phyloP scores from a whole-genome alignment of 2,329 filamentous ascomycete genomes.

The Hymenoscyphus salicellus region DNA sequence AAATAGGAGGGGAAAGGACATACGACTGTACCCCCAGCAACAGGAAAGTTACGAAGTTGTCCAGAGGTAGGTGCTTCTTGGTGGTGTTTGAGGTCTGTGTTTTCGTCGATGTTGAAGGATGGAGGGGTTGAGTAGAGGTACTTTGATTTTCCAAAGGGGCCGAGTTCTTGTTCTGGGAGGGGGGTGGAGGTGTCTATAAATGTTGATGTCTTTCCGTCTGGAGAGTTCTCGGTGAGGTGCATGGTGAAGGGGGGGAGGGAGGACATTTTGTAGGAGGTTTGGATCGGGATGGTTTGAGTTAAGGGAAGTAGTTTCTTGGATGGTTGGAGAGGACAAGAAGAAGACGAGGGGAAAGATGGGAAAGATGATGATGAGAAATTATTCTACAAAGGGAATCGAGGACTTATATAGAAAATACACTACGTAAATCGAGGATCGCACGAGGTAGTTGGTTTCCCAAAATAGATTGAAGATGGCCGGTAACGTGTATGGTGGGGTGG shows the following conservation, averaged over 20 bases:
- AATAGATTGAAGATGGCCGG: too few relatives aligned
- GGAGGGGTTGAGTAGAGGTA: conserved; percentile 22
- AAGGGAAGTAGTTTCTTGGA: not conserved
- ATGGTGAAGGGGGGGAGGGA: not conserved
- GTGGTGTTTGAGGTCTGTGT: conserved; percentile 16
- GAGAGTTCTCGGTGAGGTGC: conserved; percentile 12
- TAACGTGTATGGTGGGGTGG: too few relatives aligned
- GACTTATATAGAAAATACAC: too few relatives aligned
- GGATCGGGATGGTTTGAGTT: not conserved
- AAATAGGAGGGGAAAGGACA: not conserved
- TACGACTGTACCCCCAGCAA: conserved; percentile 7
- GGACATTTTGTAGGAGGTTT: not conserved
- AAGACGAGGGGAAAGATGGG: too few relatives aligned
- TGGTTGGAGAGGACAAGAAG: not conserved
- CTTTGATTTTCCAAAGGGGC: not conserved
- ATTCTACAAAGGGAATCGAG: too few relatives aligned
- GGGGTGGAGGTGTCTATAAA: conserved; percentile 8
- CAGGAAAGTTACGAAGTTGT: conserved; percentile 10
- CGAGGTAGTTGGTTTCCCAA: too few relatives aligned
- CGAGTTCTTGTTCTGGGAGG: not conserved
- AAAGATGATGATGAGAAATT: not conserved
- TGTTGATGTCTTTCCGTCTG: not conserved
- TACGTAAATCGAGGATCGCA: too few relatives aligned
- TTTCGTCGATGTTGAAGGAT: conserved; percentile 7
- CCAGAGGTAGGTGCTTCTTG: not conserved